Evolutionary conservation across 2,329 filamentous ascomycete genomes (phyloP).

Genomic region (Lizonia empirigonia): DNA sequence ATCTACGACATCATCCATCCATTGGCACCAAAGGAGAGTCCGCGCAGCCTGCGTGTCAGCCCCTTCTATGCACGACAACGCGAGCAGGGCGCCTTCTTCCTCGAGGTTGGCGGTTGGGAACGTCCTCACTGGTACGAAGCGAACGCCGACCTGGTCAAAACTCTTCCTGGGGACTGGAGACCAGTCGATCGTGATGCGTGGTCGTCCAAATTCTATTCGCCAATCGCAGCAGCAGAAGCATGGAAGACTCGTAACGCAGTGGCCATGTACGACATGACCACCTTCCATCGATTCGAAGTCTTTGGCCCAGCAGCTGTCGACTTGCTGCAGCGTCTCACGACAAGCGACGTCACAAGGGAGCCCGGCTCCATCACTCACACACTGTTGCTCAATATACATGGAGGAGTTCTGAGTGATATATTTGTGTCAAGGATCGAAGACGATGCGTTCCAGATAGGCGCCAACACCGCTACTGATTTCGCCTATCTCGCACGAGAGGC

Average conservation of each 20-base stretch:
- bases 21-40: conserved; percentile 62
- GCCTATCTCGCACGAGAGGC: conserved; percentile 62
- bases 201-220: conserved; percentile 63
- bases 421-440: conserved; percentile 60
- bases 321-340: conserved; percentile 61
- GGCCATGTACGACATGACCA: conserved; percentile 68
- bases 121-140: conserved; percentile 67
- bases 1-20: conserved; percentile 70
- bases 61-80: conserved; percentile 62
- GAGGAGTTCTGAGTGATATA: conserved; percentile 62
- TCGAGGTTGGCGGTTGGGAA: conserved; percentile 67
- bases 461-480: conserved; percentile 61
- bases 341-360: conserved; percentile 55
- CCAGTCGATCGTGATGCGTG: conserved; percentile 63
- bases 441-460: conserved; percentile 61
- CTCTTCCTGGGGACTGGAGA: conserved; percentile 60
- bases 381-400: conserved; percentile 60
- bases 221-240: conserved; percentile 64
- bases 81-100: conserved; percentile 63
- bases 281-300: conserved; percentile 63
- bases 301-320: conserved; percentile 62
- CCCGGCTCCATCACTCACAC: conserved; percentile 62
- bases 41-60: conserved; percentile 63
- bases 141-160: conserved; percentile 59
- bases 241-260: conserved; percentile 69